Evolutionary conservation across 345 rosid species (phyloP).

Genomic region (Gynandropsis gynandra): DNA sequence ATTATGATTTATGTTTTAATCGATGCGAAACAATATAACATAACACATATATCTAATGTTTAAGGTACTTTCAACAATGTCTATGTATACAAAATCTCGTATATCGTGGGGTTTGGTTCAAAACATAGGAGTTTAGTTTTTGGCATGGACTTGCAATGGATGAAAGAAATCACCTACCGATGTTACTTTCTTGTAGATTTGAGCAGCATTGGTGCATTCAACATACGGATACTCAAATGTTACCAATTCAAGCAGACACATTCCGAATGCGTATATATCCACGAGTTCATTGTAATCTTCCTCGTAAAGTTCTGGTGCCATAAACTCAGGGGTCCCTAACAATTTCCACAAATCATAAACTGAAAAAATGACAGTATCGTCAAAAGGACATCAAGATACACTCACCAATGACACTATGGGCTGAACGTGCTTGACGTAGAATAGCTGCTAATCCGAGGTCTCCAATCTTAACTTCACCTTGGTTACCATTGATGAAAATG

Average conservation of each 20-base stretch:
- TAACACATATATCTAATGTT: too few relatives aligned
- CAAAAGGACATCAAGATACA: constrained; percentile 1
- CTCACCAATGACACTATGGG: constrained; percentile 84
- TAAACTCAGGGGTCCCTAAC: constrained; percentile 92
- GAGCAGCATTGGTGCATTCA: constrained; percentile 92
- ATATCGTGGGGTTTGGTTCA: too few relatives aligned
- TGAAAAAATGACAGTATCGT: too few relatives aligned
- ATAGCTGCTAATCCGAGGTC: constrained; percentile 86
- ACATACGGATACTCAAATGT: constrained; percentile 84
- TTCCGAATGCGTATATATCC: constrained; percentile 92
- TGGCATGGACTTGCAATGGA: constrained; percentile 9
- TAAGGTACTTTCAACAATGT: too few relatives aligned
- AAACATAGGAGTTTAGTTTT: too few relatives aligned
- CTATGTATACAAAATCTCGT: too few relatives aligned
- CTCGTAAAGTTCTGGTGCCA: constrained; percentile 99
- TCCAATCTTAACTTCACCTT: constrained; percentile 93
- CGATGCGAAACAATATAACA: not conserved
- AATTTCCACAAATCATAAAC: constrained; percentile 1
- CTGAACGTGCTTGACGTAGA: constrained; percentile 61
- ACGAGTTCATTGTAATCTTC: constrained; percentile 96
- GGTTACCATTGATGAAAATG: constrained; percentile 92
- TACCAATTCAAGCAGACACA: constrained; percentile 93
- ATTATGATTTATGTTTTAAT: too few relatives aligned
- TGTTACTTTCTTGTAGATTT: constrained; percentile 91
- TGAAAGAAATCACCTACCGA: constrained; percentile 38